phyloP scores from a whole-genome alignment of 2,329 filamentous ascomycete genomes.

The Aspergillus fumigatus region DNA sequence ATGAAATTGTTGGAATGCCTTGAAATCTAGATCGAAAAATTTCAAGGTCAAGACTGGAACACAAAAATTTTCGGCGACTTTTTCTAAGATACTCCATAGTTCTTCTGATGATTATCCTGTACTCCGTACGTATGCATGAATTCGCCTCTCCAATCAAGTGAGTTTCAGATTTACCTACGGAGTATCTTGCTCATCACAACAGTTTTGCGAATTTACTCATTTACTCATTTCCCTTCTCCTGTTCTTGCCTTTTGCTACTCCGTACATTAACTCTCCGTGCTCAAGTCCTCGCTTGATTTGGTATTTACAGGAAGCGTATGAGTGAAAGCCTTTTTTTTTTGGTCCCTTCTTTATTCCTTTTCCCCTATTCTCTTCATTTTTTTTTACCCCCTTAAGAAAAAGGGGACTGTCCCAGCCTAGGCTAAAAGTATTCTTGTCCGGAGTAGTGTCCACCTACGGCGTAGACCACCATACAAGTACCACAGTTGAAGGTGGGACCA shows the following conservation, averaged over 20 bases:
- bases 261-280: too few relatives aligned
- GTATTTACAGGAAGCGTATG: not conserved
- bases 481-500: slow-evolving; percentile 13
- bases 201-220: too few relatives aligned
- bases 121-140: not conserved
- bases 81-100: too few relatives aligned
- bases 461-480: slow-evolving; percentile 7
- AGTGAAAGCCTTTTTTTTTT: not conserved
- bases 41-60: not conserved
- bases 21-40: not conserved
- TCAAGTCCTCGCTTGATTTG: not conserved
- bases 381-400: not conserved
- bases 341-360: too few relatives aligned
- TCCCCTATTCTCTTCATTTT: too few relatives aligned
- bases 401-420: not conserved
- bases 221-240: too few relatives aligned
- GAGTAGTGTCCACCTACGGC: slow-evolving; percentile 4
- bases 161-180: too few relatives aligned
- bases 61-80: not conserved
- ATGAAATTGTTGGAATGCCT: not conserved
- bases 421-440: not conserved
- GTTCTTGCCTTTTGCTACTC: too few relatives aligned
- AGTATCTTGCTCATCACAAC: too few relatives aligned
- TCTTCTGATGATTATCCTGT: too few relatives aligned
- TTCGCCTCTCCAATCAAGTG: not conserved